Conservation (phyloP, 1,139 yeast genomes). For the Saccharomyces hybrid region DNA sequence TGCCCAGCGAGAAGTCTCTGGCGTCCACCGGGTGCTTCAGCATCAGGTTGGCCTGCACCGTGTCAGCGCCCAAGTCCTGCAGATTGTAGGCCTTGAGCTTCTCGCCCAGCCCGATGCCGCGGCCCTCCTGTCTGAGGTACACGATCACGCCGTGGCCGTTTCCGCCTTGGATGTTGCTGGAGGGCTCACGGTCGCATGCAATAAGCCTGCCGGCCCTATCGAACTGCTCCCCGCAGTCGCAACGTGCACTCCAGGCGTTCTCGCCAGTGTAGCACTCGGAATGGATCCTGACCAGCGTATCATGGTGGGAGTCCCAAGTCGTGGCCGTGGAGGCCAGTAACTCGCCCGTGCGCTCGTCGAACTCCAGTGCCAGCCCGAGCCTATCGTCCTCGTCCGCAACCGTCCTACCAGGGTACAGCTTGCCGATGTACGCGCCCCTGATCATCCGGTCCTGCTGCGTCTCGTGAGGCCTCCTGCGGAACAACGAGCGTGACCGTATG, state of each 20-base stretch:
- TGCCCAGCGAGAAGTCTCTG: slow-evolving; percentile 85
- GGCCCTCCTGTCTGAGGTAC: slow-evolving; percentile 93
- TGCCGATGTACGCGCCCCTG: slow-evolving; percentile 92
- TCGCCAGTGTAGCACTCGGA: slow-evolving; percentile 99
- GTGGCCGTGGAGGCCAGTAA: slow-evolving; percentile 39
- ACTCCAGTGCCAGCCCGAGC: slow-evolving; percentile 38
- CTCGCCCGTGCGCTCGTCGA: slow-evolving; percentile 44
- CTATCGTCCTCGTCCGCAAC: slow-evolving; percentile 55
- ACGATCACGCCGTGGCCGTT: slow-evolving; percentile 91
- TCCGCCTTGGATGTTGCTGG: slow-evolving; percentile 40
- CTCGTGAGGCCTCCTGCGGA: slow-evolving; percentile 53
- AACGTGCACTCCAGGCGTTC: slow-evolving; percentile 97
- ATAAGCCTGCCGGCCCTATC: slow-evolving; percentile 94
- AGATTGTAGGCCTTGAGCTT: slow-evolving; percentile 93
- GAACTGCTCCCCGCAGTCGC: slow-evolving; percentile 98
- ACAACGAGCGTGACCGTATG: slow-evolving; percentile 70
- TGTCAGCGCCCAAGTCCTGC: slow-evolving; percentile 97
- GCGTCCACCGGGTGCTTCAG: slow-evolving; percentile 97
- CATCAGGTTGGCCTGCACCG: slow-evolving; percentile 90
- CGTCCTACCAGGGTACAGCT: slow-evolving; percentile 75
- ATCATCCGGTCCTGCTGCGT: slow-evolving; percentile 93
- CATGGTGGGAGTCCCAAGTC: slow-evolving; percentile 25
- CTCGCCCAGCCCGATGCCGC: slow-evolving; percentile 96
- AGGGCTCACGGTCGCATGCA: slow-evolving; percentile 34
- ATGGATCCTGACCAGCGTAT: slow-evolving; percentile 72